These are phyloP conservation scores for Rhynchospora tenuis DNA, from an alignment of 176 grass and related monocot species.

Conservation along the genomic window DNA sequence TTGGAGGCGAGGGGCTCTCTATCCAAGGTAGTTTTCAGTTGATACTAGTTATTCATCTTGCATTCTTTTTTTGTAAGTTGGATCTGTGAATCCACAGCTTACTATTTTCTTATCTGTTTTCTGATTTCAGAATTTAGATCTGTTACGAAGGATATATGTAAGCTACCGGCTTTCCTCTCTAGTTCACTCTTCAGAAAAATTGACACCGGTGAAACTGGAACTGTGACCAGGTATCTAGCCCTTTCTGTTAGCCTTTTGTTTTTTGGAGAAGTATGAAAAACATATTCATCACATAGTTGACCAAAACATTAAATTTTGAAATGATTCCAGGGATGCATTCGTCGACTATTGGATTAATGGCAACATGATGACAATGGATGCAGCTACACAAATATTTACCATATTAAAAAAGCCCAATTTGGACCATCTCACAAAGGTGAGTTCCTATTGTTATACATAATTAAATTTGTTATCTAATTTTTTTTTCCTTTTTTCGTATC, in stretches of 20 bases:
- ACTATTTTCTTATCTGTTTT: conserved; percentile 29
- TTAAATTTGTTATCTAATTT: neutral
- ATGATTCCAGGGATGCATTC: conserved; percentile 75
- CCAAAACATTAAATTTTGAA: conserved; percentile 14
- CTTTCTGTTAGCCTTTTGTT: neutral
- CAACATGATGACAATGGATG: conserved; percentile 92
- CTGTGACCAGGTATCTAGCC: conserved; percentile 56
- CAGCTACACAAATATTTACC: conserved; percentile 79
- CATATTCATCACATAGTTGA: conserved; percentile 9
- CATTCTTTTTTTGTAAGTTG: neutral
- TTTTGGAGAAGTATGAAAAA: conserved; percentile 3
- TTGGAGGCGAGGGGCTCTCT: conserved; percentile 82
- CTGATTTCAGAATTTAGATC: conserved; percentile 72
- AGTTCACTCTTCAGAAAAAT: conserved; percentile 86
- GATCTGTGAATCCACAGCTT: neutral
- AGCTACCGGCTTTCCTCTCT: conserved; percentile 85
- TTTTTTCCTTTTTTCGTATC: neutral
- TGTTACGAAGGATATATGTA: conserved; percentile 93
- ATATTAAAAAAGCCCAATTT: conserved; percentile 67
- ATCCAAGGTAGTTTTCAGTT: conserved; percentile 50
- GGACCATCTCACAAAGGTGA: conserved; percentile 71
- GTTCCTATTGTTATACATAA: conserved; percentile 17
- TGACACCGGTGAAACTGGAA: conserved; percentile 62
- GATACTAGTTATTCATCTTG: conserved; percentile 3
- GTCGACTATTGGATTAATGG: conserved; percentile 90